Base-by-base conservation (phyloP, 176 grass and related monocot genomes). In the Stipa capillata region DNA sequence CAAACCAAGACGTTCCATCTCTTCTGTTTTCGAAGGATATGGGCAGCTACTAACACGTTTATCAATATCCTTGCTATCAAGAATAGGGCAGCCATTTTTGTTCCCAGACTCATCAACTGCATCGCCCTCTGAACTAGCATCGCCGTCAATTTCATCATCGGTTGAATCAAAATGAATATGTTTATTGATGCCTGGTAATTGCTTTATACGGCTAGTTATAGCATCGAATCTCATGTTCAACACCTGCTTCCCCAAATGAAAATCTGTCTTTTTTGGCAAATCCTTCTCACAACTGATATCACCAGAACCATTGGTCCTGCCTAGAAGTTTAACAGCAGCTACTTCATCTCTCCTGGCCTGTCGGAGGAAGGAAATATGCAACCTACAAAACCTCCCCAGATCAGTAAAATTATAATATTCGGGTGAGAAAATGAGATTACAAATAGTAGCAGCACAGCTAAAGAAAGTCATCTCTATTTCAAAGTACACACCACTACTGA, bases 21-120 rank as follows among this genome's bases (percentile, higher is more conserved):
- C 94, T 92, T 94, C 94, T 20, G 85, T 77, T 65, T 83, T 97
- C 47, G 91, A 94, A 66, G 94, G 94, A 97, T 92, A 97, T 5
- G 94, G 94, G 33, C 94, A 97, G 53, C 62, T 94, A 59, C 85
- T 88, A 9, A 75, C 73, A 86, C 50, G 85, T 67, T 70, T 88
- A 79, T 82, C 82, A 40, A 17, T 73, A 43, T 83, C 85, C 57
- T 74, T 90, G 36, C 44, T 80, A 76, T 72, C 59, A 88, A 68
- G 53, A 44, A 54, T 33, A 83, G 86, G 61, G 85, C 13, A 73
- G 24, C 50, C 49, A 60, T 83, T 77, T 43, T 97, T 67, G 71
- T 52, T 85, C 33, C 57, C 68, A 28, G 32, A 69, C 12, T 43
- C 56, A 88, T 72, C 74, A 76, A 65, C 45, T 33, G 56, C 67